Conservation (phyloP, 2,329 filamentous ascomycete genomes). For the Apiospora saccharicola region DNA sequence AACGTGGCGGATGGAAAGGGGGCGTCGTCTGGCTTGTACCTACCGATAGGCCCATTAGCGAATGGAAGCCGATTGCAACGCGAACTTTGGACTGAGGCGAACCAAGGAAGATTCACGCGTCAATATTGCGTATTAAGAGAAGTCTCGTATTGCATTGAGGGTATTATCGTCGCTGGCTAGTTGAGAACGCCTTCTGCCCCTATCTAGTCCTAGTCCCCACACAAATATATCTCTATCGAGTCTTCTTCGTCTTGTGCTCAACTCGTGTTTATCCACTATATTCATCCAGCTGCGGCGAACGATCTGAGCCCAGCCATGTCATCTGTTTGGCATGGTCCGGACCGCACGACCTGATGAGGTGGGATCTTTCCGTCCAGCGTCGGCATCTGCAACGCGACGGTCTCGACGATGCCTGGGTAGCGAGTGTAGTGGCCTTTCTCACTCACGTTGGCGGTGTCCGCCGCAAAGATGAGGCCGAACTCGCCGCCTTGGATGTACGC, state of each 20-base stretch:
- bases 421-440: constrained; percentile 48
- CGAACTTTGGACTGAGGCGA: constrained; percentile 18
- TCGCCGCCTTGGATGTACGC: constrained; percentile 48
- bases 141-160: neutral
- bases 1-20: constrained; percentile 38
- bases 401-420: constrained; percentile 49
- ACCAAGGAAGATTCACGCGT: neutral
- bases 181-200: no score
- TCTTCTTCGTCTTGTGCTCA: no score
- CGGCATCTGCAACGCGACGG: constrained; percentile 48
- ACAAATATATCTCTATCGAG: no score
- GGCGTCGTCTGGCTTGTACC: constrained; percentile 43
- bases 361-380: constrained; percentile 44
- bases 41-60: constrained; percentile 37
- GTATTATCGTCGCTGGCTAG: no score
- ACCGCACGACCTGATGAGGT: constrained; percentile 48
- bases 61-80: constrained; percentile 44
- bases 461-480: constrained; percentile 50
- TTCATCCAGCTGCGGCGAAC: neutral
- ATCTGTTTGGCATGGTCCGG: constrained; percentile 44
- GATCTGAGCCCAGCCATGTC: constrained; percentile 31
- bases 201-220: no score
- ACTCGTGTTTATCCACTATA: neutral
- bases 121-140: neutral
- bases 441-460: constrained; percentile 50